phyloP scores from a whole-genome alignment of 257 asterid genomes.

The Nicotiana tomentosiformis region DNA sequence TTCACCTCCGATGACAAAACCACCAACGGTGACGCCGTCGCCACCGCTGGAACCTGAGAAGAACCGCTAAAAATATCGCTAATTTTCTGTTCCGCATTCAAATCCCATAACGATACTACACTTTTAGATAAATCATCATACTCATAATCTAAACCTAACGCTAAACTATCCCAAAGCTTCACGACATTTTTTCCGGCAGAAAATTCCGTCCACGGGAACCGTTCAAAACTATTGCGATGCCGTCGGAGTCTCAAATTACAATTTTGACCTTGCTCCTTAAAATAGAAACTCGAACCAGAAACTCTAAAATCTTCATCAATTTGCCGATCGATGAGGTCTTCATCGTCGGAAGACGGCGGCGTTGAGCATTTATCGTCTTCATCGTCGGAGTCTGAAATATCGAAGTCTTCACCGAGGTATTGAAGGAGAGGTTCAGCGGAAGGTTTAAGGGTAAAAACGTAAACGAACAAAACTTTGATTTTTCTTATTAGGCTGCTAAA shows the following conservation, averaged over 20 bases:
- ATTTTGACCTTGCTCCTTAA: constrained; percentile 20
- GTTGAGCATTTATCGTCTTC: constrained; percentile 20
- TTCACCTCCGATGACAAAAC: constrained; percentile 47
- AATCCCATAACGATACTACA: constrained; percentile 56
- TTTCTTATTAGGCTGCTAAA: constrained; percentile 53
- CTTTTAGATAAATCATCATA: constrained; percentile 14
- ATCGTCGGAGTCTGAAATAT: constrained; percentile 43
- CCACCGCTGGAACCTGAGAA: constrained; percentile 16
- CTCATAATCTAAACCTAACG: constrained; percentile 24
- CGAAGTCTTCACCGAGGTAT: constrained; percentile 37
- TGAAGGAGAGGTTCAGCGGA: constrained; percentile 33
- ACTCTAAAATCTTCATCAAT: constrained; percentile 44
- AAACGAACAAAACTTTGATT: constrained; percentile 48
- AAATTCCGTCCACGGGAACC: constrained; percentile 45
- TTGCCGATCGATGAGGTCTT: constrained; percentile 8
- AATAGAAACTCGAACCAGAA: constrained; percentile 29
- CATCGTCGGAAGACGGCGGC: constrained; percentile 32
- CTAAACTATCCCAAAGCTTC: constrained; percentile 63
- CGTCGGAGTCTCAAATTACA: constrained; percentile 31
- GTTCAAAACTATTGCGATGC: constrained; percentile 21
- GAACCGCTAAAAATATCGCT: constrained; percentile 8
- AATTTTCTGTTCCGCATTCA: constrained; percentile 5
- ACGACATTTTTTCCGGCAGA: constrained; percentile 66
- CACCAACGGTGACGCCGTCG: constrained; percentile 23
- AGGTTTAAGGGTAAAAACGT: constrained; percentile 38